phyloP scores from a whole-genome alignment of 306 rosid genomes.

The Spatholobus suberectus region DNA sequence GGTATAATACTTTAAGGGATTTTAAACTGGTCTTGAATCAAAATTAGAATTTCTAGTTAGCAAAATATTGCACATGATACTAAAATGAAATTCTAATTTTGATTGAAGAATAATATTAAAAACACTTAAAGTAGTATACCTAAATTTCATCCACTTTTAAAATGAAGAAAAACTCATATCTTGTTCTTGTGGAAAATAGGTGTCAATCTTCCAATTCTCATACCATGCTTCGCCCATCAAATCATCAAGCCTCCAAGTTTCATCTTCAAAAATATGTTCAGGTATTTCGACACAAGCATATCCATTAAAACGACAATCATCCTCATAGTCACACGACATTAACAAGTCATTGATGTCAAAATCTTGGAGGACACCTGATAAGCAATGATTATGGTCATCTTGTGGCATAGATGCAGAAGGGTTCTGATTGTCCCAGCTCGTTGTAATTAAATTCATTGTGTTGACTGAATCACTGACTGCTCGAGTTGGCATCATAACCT shows the following conservation, averaged over 20 bases:
- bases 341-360: neutral
- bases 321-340: neutral
- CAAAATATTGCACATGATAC: neutral
- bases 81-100: neutral
- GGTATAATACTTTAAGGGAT: neutral
- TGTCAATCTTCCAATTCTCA: slow-evolving; percentile 27
- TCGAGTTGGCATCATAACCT: slow-evolving; percentile 7
- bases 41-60: neutral
- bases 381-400: neutral
- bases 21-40: neutral
- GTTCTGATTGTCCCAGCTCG: neutral
- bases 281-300: slow-evolving; percentile 23
- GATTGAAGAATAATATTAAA: neutral
- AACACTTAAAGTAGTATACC: neutral
- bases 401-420: neutral
- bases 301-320: neutral
- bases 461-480: slow-evolving; percentile 25
- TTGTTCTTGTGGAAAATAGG: neutral
- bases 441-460: neutral
- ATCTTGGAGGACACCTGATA: neutral
- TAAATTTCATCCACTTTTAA: neutral
- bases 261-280: slow-evolving; percentile 1
- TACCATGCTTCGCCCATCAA: neutral
- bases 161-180: slow-evolving; percentile 16
- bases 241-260: neutral